Evolutionary conservation across 345 rosid genomes (phyloP).

Genomic region (Pistacia atlantica): DNA sequence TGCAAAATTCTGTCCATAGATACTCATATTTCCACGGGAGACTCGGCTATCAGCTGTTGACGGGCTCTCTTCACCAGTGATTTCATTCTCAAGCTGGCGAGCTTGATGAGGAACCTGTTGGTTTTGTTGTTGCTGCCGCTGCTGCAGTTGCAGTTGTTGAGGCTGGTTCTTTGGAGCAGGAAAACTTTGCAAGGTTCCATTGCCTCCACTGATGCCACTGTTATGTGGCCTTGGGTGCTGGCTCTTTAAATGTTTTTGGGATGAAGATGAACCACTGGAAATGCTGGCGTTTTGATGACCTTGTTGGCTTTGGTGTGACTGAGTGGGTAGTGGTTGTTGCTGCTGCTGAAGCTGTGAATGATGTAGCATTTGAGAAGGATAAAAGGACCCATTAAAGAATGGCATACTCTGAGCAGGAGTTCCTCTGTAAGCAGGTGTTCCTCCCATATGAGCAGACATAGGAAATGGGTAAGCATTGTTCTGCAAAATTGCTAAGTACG

Average conservation of each 20-base stretch:
- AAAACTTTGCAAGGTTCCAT: slow-evolving; percentile 65
- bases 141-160: slow-evolving; percentile 60
- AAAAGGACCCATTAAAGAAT: slow-evolving; percentile 82
- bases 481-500: slow-evolving; percentile 87
- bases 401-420: slow-evolving; percentile 73
- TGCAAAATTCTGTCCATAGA: slow-evolving; percentile 67
- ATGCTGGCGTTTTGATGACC: slow-evolving; percentile 72
- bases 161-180: slow-evolving; percentile 58
- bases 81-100: slow-evolving; percentile 59
- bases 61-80: slow-evolving; percentile 77
- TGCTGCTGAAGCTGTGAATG: slow-evolving; percentile 77
- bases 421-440: slow-evolving; percentile 73
- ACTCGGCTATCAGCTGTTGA: slow-evolving; percentile 78
- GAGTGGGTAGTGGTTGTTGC: slow-evolving; percentile 39
- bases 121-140: slow-evolving; percentile 59
- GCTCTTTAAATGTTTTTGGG: slow-evolving; percentile 81
- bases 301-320: slow-evolving; percentile 62
- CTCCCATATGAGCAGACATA: slow-evolving; percentile 84
- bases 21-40: slow-evolving; percentile 54
- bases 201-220: slow-evolving; percentile 41
- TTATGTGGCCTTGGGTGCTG: slow-evolving; percentile 67
- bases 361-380: slow-evolving; percentile 86
- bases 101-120: slow-evolving; percentile 63
- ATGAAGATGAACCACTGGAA: slow-evolving; percentile 70
- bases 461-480: slow-evolving; percentile 81